Evolutionary conservation across 129 eudicot genomes (phyloP), one percentile per base, ranked within the genome.

Genomic region (Cynara cardunculus): DNA sequence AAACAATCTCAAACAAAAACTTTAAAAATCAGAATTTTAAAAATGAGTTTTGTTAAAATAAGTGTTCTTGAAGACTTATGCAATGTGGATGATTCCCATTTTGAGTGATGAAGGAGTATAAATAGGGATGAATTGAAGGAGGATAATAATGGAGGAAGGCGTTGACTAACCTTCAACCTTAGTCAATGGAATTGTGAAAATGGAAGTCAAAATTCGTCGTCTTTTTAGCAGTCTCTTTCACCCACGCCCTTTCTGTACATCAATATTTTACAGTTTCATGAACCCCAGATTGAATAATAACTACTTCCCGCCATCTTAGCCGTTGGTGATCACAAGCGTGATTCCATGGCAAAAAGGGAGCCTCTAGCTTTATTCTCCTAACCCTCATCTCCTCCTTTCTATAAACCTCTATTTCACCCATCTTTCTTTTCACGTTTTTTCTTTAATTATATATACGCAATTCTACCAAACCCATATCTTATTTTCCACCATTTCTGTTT

Each of bases 301-400:
- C 69, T 69, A 73, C 74, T 82, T 74, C 84, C 91, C 97, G 86
- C 91, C 95, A 90, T 85, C 79, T 85, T 85, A 87, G 93, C 79
- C 87, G 82, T 87, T 84, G 87, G 84, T 71, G 84, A 78, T 66
- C 76, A 86, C 78, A 77, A 79, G 88, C 81, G 88, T 85, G 90
- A 81, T 69, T 28, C 18, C 78, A 80, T 75, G 87, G 89, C 89
- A 93, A 83, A 91, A 93, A 91, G 97, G 89, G 96, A 89, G 97
- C 91, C 85, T 84, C 81, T 82, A 72, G 69, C 75, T 64, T 84
- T 32, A 76, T 82, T 69, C 84, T 90, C 96, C 96, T 93, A 91
- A 89, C 88, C 82, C 84, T 87, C 78, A 89, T 93, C 94, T 82
- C 84, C 79, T 86, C 78, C 82, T 44, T 71, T 65, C 84, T 79